A percentile compares a stretch with the other conserved stretches of the same genome.
Evolutionary conservation across 345 rosid species (phyloP).

Genomic region (Capsella bursapastoris): DNA sequence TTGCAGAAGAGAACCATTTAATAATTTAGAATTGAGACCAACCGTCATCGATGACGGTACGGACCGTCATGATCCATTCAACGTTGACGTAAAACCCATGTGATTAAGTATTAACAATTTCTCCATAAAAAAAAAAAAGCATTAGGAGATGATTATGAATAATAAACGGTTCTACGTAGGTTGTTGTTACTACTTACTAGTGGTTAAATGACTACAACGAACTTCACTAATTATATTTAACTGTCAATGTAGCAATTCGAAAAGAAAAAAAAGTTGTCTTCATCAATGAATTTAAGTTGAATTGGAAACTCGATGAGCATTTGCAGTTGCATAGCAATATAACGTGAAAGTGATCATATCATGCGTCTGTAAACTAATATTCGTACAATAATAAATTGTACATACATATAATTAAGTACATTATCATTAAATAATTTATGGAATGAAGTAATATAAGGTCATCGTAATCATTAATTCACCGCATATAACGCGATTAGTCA

Average conservation of each 20-base stretch:
- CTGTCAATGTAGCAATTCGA: background rate
- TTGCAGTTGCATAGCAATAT: background rate
- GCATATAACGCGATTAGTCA: constrained; percentile 40
- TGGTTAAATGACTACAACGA: background rate
- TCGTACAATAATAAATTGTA: background rate
- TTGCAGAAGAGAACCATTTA: background rate
- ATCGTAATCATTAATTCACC: constrained; percentile 25
- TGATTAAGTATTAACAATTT: background rate
- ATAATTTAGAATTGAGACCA: background rate
- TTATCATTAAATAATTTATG: constrained; percentile 14
- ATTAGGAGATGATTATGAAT: background rate
- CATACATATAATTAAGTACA: constrained; percentile 7
- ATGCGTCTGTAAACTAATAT: too few species aligned
- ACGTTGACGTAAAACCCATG: background rate
- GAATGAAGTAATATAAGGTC: background rate
- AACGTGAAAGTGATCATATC: too few species aligned
- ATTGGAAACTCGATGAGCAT: background rate
- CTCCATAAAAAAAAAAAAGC: too few species aligned
- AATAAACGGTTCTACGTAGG: background rate
- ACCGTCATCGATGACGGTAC: constrained; percentile 6
- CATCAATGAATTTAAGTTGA: background rate
- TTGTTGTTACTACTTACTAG: too few species aligned
- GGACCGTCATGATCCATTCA: background rate
- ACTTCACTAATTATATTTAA: background rate
- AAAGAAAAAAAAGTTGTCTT: background rate